phyloP scores from a whole-genome alignment of 352 stramenopile genomes.

The Phytopythium montanum region DNA sequence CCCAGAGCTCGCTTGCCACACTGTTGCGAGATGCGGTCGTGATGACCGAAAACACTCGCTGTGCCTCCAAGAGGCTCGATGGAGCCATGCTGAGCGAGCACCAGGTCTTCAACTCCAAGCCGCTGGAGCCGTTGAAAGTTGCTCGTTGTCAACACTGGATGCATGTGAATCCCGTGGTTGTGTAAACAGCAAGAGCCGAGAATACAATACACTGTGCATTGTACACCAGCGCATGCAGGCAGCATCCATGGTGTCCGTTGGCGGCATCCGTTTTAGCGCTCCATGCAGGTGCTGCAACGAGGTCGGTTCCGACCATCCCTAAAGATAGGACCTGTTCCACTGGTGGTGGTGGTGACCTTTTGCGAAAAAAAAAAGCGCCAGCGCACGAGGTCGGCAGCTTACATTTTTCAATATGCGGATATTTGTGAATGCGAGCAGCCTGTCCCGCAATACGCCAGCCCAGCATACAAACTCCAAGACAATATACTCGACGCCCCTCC shows the following conservation, averaged over 20 bases:
- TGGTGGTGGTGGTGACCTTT: not conserved
- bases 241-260: no score
- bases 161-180: no score
- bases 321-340: slow-evolving; percentile 4
- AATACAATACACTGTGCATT: no score
- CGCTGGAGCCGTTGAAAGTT: not conserved
- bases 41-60: no score
- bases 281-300: not conserved
- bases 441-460: not conserved
- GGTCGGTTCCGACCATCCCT: slow-evolving; percentile 4
- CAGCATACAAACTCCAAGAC: not conserved
- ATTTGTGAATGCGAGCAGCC: not conserved
- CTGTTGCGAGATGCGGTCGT: no score
- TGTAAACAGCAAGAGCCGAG: no score
- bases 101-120: no score
- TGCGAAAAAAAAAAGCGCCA: not conserved
- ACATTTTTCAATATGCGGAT: not conserved
- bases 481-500: not conserved
- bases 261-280: no score
- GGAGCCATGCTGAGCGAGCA: no score
- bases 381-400: not conserved
- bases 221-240: no score
- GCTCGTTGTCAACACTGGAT: no score
- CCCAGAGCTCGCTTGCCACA: not conserved
- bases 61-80: no score